Conservation (phyloP, 2,329 filamentous ascomycete species). For the Endoconidiophora polonica region DNA sequence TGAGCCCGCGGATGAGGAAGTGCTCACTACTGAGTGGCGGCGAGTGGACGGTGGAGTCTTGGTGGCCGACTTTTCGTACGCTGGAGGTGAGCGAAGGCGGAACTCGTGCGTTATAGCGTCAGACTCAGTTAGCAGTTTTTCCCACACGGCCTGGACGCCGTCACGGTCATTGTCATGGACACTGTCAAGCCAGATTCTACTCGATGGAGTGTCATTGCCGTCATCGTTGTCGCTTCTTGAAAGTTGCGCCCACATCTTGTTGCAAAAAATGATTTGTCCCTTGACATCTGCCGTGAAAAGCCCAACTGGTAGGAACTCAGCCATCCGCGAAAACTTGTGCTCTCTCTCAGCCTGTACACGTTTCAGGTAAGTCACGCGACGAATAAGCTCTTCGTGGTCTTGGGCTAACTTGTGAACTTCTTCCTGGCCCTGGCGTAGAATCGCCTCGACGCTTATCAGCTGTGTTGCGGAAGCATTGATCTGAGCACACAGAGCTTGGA, state of each 20-base stretch:
- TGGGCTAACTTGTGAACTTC: constrained; percentile 66
- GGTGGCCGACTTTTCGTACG: constrained; percentile 16
- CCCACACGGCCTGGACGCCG: constrained; percentile 44
- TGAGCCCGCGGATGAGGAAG: constrained; percentile 21
- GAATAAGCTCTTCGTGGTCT: constrained; percentile 38
- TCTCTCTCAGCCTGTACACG: constrained; percentile 51
- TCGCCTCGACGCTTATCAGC: constrained; percentile 28
- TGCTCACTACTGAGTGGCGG: constrained; percentile 27
- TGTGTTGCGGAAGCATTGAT: constrained; percentile 4
- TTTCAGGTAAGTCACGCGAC: constrained; percentile 27
- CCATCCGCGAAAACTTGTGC: constrained; percentile 68
- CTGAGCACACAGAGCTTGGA: constrained; percentile 32
- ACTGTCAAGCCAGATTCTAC: constrained; percentile 49
- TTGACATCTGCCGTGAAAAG: constrained; percentile 66
- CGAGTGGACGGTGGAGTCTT: background rate
- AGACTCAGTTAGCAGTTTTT: constrained; percentile 41
- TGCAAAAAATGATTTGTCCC: constrained; percentile 62
- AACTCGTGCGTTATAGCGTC: constrained; percentile 55
- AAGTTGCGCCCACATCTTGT: constrained; percentile 63
- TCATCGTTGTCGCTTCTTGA: constrained; percentile 43
- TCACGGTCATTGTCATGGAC: constrained; percentile 49
- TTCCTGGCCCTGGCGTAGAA: constrained; percentile 68
- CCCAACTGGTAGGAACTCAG: constrained; percentile 67
- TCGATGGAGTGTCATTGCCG: constrained; percentile 24
- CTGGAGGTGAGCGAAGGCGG: constrained; percentile 53